These are phyloP conservation scores for Aspergillus japonicus DNA, from an alignment of 2,329 filamentous ascomycete species.

Conservation along the genomic window DNA sequence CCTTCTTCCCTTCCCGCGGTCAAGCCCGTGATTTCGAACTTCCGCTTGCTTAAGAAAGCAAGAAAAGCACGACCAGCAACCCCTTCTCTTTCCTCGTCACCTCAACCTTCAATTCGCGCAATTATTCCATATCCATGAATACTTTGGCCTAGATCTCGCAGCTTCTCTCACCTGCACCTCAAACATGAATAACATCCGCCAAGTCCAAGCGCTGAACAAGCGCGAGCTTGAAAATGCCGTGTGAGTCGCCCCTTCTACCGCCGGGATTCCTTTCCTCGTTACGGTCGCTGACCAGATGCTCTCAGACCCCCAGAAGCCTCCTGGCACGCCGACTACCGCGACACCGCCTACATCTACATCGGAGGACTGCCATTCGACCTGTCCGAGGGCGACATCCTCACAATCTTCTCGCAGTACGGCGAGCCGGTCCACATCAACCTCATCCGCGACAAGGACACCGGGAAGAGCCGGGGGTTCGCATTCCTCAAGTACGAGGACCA, in stretches of 20 bases:
- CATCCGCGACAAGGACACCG: conserved; percentile 90
- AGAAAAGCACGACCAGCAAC: neutral
- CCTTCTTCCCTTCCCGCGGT: conserved; percentile 17
- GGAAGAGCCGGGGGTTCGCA: conserved; percentile 89
- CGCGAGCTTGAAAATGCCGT: conserved; percentile 87
- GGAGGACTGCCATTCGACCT: conserved; percentile 90
- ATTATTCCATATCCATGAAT: neutral
- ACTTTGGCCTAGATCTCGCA: neutral
- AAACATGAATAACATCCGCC: conserved; percentile 87
- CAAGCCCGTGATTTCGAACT: conserved; percentile 14
- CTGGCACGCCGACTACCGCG: conserved; percentile 96
- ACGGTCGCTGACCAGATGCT: conserved; percentile 10
- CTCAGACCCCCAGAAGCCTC: conserved; percentile 76
- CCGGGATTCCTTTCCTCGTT: neutral
- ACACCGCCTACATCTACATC: conserved; percentile 95
- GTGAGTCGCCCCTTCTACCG: conserved; percentile 47
- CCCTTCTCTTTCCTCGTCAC: conserved; percentile 3
- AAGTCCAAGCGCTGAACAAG: conserved; percentile 90
- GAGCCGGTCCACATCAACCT: conserved; percentile 93
- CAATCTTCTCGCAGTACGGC: conserved; percentile 95
- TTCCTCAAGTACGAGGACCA: conserved; percentile 99
- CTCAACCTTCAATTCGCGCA: neutral
- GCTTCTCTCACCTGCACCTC: neutral
- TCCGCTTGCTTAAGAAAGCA: no score
- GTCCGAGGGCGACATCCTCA: conserved; percentile 91